Evolutionary conservation across 2,329 filamentous ascomycete genomes (phyloP), one percentile per base, ranked within the genome.

Genomic region (Zelopaecilomyces penicillatus): DNA sequence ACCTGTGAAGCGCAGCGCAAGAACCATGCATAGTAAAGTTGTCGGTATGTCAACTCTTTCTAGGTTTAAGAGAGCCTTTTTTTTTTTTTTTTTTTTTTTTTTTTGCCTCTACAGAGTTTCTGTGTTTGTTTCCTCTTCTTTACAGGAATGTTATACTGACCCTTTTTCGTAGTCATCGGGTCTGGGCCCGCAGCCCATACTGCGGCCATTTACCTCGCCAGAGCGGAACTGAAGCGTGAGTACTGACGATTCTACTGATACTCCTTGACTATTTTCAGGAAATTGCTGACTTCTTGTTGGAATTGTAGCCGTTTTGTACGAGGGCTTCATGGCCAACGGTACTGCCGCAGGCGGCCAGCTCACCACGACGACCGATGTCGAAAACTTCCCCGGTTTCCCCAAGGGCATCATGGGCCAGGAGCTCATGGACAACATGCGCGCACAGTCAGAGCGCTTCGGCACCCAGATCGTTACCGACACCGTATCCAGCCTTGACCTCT

Each of bases 101-200:
- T 19, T 19, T 19, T 19, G 19, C 19, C 19, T 19, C 19, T 2
- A 19, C 19, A 19, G 19, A 19, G 19, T 19, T 19, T 19, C 19
- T 19, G 19, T 19, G 19, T 19, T 19, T 19, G 19, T 19, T 19
- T 19, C 19, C 19, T 19, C 19, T 19, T 19, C 19, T 19, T 19
- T 2, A 19, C 19, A 19, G 19, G 19, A 19, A 19, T 19, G 19
- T 19, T 19, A 19, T 19, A 19, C 19, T 19, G 19, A 19, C 19
- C 19, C 19, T 19, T 19, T 39, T 30, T 8, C 19, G 50, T 46
- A 82, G 78, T 89, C 62, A 85, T 87, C 70, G 90, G 93, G 73
- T 98, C 93, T 51, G 93, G 93, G 73, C 93, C 93, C 52, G 93
- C 90, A 57, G 93, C 90, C 68, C 93, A 98, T 73, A 98, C 93